Conservation (phyloP, 805 yeast species). For the Torulaspora franciscae region DNA sequence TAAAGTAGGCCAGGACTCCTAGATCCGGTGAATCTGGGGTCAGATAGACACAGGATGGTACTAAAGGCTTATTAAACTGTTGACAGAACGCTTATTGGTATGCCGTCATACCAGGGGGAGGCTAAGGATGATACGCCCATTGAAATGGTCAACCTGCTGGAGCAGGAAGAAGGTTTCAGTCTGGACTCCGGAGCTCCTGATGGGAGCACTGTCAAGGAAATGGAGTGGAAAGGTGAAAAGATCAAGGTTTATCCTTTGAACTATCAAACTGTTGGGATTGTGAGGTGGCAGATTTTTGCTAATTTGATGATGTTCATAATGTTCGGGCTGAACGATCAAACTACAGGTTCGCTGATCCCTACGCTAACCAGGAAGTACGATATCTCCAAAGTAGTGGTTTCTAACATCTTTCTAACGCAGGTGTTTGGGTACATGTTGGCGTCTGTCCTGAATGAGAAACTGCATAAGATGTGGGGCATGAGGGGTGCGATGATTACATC, state of each 20-base stretch:
- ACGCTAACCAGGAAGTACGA: slow-evolving; percentile 27
- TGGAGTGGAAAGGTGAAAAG: slow-evolving; percentile 27
- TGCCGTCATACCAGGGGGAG: slow-evolving; percentile 6
- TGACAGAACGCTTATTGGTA: background rate
- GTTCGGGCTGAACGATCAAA: slow-evolving; percentile 35
- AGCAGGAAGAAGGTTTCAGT: slow-evolving; percentile 7
- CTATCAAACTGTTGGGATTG: slow-evolving; percentile 26
- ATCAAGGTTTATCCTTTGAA: slow-evolving; percentile 28
- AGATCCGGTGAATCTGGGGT: background rate
- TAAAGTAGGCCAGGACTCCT: background rate
- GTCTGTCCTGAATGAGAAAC: slow-evolving; percentile 28
- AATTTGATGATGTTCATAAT: slow-evolving; percentile 29
- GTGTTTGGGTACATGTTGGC: slow-evolving; percentile 32
- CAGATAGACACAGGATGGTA: background rate
- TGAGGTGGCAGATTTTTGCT: slow-evolving; percentile 29
- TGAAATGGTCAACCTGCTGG: slow-evolving; percentile 12
- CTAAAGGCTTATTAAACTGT: too few species aligned
- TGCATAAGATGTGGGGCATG: slow-evolving; percentile 28
- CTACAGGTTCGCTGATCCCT: slow-evolving; percentile 35
- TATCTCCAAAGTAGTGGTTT: slow-evolving; percentile 25
- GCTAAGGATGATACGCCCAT: slow-evolving; percentile 9
- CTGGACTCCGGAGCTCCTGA: background rate
- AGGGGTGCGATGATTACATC: slow-evolving; percentile 31
- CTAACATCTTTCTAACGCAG: slow-evolving; percentile 32
- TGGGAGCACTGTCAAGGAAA: slow-evolving; percentile 11